These are phyloP conservation scores for Macrophomina phaseolina DNA, from an alignment of 2,329 filamentous ascomycete genomes.

Conservation along the genomic window DNA sequence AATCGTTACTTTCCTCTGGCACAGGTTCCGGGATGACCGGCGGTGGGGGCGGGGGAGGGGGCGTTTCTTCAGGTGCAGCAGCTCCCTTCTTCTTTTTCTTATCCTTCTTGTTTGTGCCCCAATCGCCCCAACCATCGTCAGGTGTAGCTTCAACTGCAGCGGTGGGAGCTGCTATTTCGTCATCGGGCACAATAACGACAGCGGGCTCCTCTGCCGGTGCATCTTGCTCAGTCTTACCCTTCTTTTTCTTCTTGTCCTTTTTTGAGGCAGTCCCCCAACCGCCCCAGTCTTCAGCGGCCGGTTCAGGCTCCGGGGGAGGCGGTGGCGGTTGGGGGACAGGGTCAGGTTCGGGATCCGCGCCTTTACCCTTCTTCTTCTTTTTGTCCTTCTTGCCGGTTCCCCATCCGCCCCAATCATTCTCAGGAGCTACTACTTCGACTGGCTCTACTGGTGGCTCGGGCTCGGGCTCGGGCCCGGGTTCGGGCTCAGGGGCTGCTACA, in stretches of 20 bases:
- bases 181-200: conserved; percentile 13
- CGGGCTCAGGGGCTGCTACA: conserved; percentile 28
- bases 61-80: conserved; percentile 32
- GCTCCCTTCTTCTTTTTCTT: conserved; percentile 57
- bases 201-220: conserved; percentile 5
- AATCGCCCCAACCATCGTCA: conserved; percentile 14
- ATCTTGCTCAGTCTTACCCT: conserved; percentile 34
- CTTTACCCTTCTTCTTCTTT: conserved; percentile 55
- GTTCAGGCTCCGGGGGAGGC: conserved; percentile 34
- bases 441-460: neutral
- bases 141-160: neutral
- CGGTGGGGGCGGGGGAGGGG: neutral
- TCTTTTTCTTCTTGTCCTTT: conserved; percentile 32
- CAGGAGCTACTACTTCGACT: neutral
- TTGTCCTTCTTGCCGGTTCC: conserved; percentile 41
- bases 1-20: conserved; percentile 30
- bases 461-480: conserved; percentile 19
- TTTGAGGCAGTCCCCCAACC: conserved; percentile 28
- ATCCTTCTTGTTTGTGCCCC: conserved; percentile 36
- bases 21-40: neutral
- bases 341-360: neutral
- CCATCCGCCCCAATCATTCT: conserved; percentile 24
- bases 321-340: conserved; percentile 33
- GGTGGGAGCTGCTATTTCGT: conserved; percentile 3
- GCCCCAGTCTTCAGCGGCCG: conserved; percentile 31